A percentile compares a stretch with the other conserved stretches of the same genome.
Conservation (phyloP, 2,329 filamentous ascomycete species). For the Exophiala spinifera region DNA sequence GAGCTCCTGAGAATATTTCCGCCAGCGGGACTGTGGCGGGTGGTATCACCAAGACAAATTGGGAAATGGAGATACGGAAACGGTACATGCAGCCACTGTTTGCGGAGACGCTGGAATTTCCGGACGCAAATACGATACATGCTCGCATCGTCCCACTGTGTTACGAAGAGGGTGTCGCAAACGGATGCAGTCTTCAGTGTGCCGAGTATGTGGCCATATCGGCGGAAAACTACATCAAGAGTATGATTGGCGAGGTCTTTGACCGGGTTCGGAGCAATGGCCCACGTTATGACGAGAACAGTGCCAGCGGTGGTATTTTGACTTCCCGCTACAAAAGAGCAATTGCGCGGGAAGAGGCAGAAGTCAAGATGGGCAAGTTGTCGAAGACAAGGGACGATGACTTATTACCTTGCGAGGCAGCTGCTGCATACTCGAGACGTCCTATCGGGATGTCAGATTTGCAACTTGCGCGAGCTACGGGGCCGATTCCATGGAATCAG, state of each 20-base stretch:
- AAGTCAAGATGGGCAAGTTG: constrained; percentile 69
- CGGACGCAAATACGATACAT: constrained; percentile 55
- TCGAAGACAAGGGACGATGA: constrained; percentile 68
- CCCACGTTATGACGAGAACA: constrained; percentile 53
- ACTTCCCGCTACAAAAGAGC: constrained; percentile 75
- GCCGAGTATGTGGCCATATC: constrained; percentile 61
- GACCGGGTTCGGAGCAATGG: constrained; percentile 56
- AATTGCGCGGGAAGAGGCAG: constrained; percentile 71
- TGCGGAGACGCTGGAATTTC: constrained; percentile 62
- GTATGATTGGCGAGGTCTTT: constrained; percentile 55
- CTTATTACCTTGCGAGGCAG: constrained; percentile 74
- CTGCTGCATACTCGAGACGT: constrained; percentile 67
- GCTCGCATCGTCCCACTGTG: constrained; percentile 63
- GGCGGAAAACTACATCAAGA: constrained; percentile 62
- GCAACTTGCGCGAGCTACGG: constrained; percentile 69
- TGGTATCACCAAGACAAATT: constrained; percentile 74
- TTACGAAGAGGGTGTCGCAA: constrained; percentile 60
- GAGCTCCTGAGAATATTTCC: constrained; percentile 52
- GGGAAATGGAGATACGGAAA: constrained; percentile 64
- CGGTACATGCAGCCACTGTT: constrained; percentile 61
- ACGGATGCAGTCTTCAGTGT: constrained; percentile 52
- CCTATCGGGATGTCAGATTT: constrained; percentile 76
- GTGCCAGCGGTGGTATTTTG: constrained; percentile 69
- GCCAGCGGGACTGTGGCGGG: constrained; percentile 51
- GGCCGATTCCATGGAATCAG: constrained; percentile 70